These are phyloP conservation scores for Pythium guiyangense DNA, from an alignment of 352 stramenopile species.

Conservation along the genomic window DNA sequence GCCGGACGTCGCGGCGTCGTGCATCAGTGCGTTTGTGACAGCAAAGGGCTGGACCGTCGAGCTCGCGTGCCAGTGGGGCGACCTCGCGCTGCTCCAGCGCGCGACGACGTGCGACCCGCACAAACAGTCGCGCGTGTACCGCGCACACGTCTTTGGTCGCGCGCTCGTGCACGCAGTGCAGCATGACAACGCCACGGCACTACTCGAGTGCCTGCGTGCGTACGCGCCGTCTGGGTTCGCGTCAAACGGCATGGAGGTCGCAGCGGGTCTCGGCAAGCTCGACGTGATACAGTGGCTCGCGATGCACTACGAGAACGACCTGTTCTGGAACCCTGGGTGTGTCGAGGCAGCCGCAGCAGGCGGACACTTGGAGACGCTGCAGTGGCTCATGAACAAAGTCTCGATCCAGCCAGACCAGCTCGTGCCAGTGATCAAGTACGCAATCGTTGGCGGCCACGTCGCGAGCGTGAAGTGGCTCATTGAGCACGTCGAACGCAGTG, in stretches of 20 bases:
- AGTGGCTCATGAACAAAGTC: neutral
- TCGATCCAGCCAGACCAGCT: no score
- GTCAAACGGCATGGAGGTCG: neutral
- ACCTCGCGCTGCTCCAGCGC: no score
- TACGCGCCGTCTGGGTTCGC: neutral
- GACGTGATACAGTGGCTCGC: conserved; percentile 1
- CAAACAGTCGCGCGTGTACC: neutral
- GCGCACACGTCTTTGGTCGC: neutral
- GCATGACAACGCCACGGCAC: neutral
- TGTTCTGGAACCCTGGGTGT: neutral
- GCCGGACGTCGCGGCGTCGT: no score
- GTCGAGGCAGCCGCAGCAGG: neutral
- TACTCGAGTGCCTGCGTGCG: conserved; percentile 1
- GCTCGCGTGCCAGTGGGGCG: no score
- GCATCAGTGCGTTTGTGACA: no score
- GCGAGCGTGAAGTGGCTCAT: no score
- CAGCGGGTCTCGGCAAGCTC: neutral
- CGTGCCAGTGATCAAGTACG: no score
- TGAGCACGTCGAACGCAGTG: no score
- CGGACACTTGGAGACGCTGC: neutral
- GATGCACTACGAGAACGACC: neutral
- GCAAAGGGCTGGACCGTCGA: no score
- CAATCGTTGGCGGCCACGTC: no score
- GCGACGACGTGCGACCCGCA: neutral
- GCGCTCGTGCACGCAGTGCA: neutral